These are phyloP conservation scores for Mycena kentingensis DNA, from an alignment of 768 basidiomycete genomes.

Conservation along the genomic window DNA sequence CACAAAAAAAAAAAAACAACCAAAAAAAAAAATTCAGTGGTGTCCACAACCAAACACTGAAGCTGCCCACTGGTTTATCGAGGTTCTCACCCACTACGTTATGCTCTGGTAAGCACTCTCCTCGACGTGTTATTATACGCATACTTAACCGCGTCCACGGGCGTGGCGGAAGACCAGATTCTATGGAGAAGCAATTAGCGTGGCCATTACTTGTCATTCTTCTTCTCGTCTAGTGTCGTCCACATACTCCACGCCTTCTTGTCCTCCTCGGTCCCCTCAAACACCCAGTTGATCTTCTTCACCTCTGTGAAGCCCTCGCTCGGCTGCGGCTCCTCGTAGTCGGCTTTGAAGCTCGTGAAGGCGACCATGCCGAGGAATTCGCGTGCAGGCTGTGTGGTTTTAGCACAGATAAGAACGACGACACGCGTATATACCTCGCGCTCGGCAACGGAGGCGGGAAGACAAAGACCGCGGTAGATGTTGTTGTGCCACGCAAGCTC, in stretches of 20 bases:
- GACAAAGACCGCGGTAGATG: constrained; percentile 75
- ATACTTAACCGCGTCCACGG: too few species aligned
- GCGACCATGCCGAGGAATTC: constrained; percentile 60
- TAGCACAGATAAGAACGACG: neutral
- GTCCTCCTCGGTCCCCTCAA: constrained; percentile 76
- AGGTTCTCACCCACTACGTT: too few species aligned
- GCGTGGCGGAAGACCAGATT: too few species aligned
- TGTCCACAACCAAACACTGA: too few species aligned
- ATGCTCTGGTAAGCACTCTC: too few species aligned
- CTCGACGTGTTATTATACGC: too few species aligned
- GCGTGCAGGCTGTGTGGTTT: constrained; percentile 43
- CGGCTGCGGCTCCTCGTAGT: constrained; percentile 64
- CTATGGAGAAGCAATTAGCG: too few species aligned
- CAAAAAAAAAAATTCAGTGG: too few species aligned
- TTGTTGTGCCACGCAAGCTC: constrained; percentile 95
- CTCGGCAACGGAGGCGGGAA: constrained; percentile 46
- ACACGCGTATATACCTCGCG: constrained; percentile 39
- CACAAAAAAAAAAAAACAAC: too few species aligned
- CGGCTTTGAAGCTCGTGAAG: constrained; percentile 56
- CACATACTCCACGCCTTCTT: constrained; percentile 78
- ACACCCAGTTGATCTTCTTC: constrained; percentile 76
- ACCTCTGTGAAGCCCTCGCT: constrained; percentile 81
- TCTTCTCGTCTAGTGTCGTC: constrained; percentile 76
- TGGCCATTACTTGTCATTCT: too few species aligned
- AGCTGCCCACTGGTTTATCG: too few species aligned